Evolutionary conservation across 2,329 filamentous ascomycete genomes (phyloP).

Genomic region (Chaetomiaceae sp.): DNA sequence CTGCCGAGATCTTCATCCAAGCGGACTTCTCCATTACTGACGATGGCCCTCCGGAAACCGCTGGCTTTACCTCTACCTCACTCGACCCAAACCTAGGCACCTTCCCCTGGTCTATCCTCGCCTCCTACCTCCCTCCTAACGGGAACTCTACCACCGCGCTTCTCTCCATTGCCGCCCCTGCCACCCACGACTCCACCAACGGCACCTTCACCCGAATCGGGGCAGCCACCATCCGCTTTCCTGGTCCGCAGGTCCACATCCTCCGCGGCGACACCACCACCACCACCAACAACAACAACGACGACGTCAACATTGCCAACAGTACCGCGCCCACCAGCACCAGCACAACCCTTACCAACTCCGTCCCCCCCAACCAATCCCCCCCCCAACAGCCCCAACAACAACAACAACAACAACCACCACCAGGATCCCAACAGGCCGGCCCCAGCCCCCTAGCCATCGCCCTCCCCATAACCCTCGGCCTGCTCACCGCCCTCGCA

Average conservation of each 20-base stretch:
- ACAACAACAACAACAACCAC: not conserved
- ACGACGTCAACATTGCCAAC: not conserved
- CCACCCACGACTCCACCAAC: not conserved
- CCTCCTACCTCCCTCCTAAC: constrained; percentile 7
- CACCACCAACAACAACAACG: not conserved
- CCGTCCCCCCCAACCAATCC: too few relatives aligned
- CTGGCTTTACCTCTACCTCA: constrained; percentile 15
- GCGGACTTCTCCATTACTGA: constrained; percentile 14
- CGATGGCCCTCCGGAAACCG: not conserved
- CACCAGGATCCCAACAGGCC: too few relatives aligned
- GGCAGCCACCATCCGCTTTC: constrained; percentile 8
- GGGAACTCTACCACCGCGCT: constrained; percentile 4
- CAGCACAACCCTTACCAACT: not conserved
- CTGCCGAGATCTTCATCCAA: constrained; percentile 16
- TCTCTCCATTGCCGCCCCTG: constrained; percentile 15
- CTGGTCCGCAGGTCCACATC: constrained; percentile 9
- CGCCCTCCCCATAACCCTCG: constrained; percentile 13
- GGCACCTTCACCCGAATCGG: not conserved
- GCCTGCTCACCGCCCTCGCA: constrained; percentile 7
- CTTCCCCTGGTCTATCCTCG: constrained; percentile 17
- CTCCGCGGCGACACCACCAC: not conserved
- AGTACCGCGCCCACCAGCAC: too few relatives aligned
- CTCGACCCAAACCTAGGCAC: constrained; percentile 3
- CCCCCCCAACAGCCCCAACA: not conserved
- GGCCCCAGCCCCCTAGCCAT: constrained; percentile 12